A percentile compares a stretch with the other conserved stretches of the same genome.
phyloP scores from a whole-genome alignment of 768 basidiomycete species.

The Rhizopogon vesiculosus region DNA sequence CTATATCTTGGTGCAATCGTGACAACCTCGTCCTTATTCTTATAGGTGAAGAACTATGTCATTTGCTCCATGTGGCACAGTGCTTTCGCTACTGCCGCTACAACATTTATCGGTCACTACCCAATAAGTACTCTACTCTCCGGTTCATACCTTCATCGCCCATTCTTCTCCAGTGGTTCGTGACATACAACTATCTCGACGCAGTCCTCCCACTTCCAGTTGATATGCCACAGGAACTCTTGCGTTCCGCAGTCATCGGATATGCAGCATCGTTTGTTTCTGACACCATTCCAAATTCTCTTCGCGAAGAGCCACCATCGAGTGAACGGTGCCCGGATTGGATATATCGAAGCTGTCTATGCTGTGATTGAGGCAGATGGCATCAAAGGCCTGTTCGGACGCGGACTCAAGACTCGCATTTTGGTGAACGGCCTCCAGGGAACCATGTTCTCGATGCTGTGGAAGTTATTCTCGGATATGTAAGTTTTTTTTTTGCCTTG shows the following conservation, averaged over 20 bases:
- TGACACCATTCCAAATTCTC: slow-evolving; percentile 82
- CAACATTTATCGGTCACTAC: slow-evolving; percentile 91
- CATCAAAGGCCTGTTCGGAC: slow-evolving; percentile 70
- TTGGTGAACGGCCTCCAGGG: slow-evolving; percentile 90
- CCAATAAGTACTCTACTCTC: slow-evolving; percentile 46
- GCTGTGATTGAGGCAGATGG: slow-evolving; percentile 77
- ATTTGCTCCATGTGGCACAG: slow-evolving; percentile 84
- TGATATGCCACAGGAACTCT: slow-evolving; percentile 51
- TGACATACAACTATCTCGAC: slow-evolving; percentile 79
- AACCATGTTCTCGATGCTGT: slow-evolving; percentile 85
- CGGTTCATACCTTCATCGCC: neutral
- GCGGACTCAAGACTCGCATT: slow-evolving; percentile 86
- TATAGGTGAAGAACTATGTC: slow-evolving; percentile 69
- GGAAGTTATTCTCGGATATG: slow-evolving; percentile 90
- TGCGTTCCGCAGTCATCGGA: slow-evolving; percentile 86
- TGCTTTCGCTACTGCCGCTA: slow-evolving; percentile 86
- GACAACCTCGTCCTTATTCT: neutral
- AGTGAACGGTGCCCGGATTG: slow-evolving; percentile 76
- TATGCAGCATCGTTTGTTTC: slow-evolving; percentile 83
- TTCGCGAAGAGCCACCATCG: slow-evolving; percentile 94
- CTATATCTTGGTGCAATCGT: slow-evolving; percentile 30
- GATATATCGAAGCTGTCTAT: slow-evolving; percentile 73
- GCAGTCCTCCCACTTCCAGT: slow-evolving; percentile 53
- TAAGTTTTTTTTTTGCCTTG: slow-evolving; percentile 35
- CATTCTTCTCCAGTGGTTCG: slow-evolving; percentile 61